These are phyloP conservation scores for Debaryomyces prosopidis DNA, from an alignment of 805 yeast genomes.

Conservation along the genomic window DNA sequence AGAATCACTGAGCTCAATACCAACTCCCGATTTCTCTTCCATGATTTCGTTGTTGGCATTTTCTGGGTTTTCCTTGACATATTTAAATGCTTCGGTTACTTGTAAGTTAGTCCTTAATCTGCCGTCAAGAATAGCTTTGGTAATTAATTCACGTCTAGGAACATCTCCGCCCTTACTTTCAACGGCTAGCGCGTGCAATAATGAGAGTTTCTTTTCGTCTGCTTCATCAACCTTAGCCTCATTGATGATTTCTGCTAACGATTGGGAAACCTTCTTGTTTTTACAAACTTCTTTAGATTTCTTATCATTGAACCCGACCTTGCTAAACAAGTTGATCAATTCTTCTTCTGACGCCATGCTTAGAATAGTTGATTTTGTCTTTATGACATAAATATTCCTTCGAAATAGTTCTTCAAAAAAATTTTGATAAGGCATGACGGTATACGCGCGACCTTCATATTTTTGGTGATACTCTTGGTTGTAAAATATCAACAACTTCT, in stretches of 20 bases:
- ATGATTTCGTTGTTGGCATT: conserved; percentile 50
- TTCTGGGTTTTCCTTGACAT: conserved; percentile 54
- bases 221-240: conserved; percentile 33
- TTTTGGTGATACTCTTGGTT: neutral
- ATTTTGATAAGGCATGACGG: conserved; percentile 3
- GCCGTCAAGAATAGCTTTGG: conserved; percentile 62
- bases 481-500: neutral
- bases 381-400: neutral
- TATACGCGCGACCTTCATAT: conserved; percentile 1
- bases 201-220: conserved; percentile 61
- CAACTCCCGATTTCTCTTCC: conserved; percentile 73
- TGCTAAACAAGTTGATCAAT: conserved; percentile 35
- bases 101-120: conserved; percentile 69
- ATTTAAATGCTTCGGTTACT: conserved; percentile 78
- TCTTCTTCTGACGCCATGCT: conserved; percentile 27
- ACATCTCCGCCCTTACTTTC: conserved; percentile 61
- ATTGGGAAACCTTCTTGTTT: conserved; percentile 78
- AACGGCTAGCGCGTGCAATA: conserved; percentile 77
- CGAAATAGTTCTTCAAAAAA: conserved; percentile 1
- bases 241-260: conserved; percentile 64
- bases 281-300: conserved; percentile 79
- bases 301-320: conserved; percentile 67
- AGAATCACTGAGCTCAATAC: conserved; percentile 66
- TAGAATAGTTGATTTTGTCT: neutral
- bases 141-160: conserved; percentile 50